Evolutionary conservation across 192 early-diverging fungal species (phyloP).

Genomic region (Powellomyces hirtus): DNA sequence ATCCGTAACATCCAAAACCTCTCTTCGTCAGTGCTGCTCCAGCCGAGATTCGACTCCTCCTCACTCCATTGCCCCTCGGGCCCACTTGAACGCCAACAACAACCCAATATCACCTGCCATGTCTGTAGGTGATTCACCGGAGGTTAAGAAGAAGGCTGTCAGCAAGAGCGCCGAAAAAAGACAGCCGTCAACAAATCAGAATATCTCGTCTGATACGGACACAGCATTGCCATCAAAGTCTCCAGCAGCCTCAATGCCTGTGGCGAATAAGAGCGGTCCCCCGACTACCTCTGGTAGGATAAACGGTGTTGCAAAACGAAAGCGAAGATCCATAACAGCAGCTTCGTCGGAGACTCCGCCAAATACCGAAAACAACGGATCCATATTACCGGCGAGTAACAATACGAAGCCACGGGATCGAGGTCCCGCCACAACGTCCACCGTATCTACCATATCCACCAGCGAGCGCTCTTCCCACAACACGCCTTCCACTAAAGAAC

Average conservation of each 20-base stretch:
- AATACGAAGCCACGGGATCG: neutral
- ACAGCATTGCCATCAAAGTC: too few relatives aligned
- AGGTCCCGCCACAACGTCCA: too few relatives aligned
- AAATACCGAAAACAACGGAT: neutral
- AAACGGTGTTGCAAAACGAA: neutral
- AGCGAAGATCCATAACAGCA: neutral
- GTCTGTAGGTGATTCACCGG: neutral
- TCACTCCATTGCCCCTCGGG: neutral
- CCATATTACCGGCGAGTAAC: neutral
- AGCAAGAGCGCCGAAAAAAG: too few relatives aligned
- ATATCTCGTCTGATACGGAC: too few relatives aligned
- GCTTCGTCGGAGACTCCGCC: neutral
- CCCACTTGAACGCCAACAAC: neutral
- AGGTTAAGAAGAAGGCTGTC: neutral
- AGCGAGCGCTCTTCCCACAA: neutral
- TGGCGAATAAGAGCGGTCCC: too few relatives aligned
- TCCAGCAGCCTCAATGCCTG: too few relatives aligned
- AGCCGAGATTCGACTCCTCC: neutral
- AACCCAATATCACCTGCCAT: slow-evolving; percentile 11
- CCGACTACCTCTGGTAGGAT: too few relatives aligned
- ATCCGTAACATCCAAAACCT: too few relatives aligned
- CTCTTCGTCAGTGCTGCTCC: too few relatives aligned
- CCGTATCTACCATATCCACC: neutral
- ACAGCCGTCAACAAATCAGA: too few relatives aligned
- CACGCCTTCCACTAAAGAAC: neutral